Base-by-base conservation (phyloP, 305 asterid genomes). In the Fraxinus velutina region DNA sequence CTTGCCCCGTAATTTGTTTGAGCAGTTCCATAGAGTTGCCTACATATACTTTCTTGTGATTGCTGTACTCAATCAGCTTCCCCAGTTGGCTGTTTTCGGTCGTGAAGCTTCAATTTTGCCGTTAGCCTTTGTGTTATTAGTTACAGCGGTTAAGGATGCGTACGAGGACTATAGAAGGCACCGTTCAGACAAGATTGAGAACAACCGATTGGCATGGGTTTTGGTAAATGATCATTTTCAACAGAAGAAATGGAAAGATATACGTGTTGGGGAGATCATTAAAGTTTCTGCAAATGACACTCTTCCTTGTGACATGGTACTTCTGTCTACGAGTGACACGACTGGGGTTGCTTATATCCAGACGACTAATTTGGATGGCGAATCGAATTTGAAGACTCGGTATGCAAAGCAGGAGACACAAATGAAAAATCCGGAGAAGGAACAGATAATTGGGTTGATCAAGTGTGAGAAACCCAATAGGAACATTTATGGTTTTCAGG, bases 321-420 rank as follows among this genome's bases (percentile, higher is more conserved):
- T 96, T 66, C 93, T 96, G 82, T 94, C 98, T 0, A 96, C 99
- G 1, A 92, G 98, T 73, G 99, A 96, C 79, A 42, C 90, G 1
- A 93, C 98, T n/a, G 99, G 99, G 7, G 99, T 96, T 19, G 98
- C 97, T 10, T 96, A 93, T 73, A 88, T 96, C 9, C 97, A 94
- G 86, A 96, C 99, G 0, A 89, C 94, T 24, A 96, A 96, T 91
- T 88, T 96, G 89, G 99, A 96, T 19, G 99, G 99, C 12, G 99
- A 96, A 75, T 93, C 99, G 9, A 96, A 96, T 91, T 78, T 96
- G 81, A 96, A 96, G 94, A 92, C 98, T 7, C 93, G 98, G 8
- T 96, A 96, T 77, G 99, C 99, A 0, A 96, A 93, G 90, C 99
- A 96, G 86, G 99, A 96, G 84, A 96, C 98, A 0, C 98, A 94